These are phyloP conservation scores for Prorocentrum cordatum DNA, from an alignment of 169 alveolate species.

Conservation along the genomic window DNA sequence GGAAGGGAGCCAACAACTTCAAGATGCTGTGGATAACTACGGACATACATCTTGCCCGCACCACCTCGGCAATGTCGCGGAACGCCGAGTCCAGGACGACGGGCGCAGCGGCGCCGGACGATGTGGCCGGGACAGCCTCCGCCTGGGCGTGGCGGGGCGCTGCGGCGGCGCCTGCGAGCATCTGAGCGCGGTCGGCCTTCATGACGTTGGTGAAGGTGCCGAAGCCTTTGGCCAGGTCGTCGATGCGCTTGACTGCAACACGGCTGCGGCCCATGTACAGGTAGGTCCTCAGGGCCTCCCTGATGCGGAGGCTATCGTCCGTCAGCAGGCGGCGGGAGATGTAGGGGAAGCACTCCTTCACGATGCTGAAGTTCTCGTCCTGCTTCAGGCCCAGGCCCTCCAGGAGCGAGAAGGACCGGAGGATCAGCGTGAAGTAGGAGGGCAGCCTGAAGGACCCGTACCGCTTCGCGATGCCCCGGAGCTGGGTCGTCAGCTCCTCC, in stretches of 20 bases:
- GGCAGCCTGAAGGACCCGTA: conserved; percentile 49
- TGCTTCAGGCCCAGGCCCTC: conserved; percentile 64
- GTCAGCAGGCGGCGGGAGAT: conserved; percentile 48
- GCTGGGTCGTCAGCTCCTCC: background rate
- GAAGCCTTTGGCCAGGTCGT: conserved; percentile 40
- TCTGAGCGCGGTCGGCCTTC: background rate
- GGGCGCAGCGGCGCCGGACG: too few species aligned
- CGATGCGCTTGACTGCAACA: conserved; percentile 54
- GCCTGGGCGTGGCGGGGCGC: too few species aligned
- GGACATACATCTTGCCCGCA: too few species aligned
- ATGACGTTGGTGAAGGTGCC: conserved; percentile 64
- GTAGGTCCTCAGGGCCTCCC: conserved; percentile 49
- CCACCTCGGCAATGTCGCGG: conserved; percentile 44
- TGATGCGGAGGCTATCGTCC: conserved; percentile 65
- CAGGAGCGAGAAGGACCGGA: conserved; percentile 35
- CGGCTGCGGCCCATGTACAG: conserved; percentile 64
- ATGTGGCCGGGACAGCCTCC: too few species aligned
- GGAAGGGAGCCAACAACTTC: too few species aligned
- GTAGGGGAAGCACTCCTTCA: conserved; percentile 71
- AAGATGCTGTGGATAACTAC: too few species aligned
- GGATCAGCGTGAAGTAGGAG: conserved; percentile 63
- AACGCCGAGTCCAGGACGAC: conserved; percentile 51
- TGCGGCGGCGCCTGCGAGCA: too few species aligned
- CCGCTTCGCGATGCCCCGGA: conserved; percentile 6
- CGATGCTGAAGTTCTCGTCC: conserved; percentile 45